Evolutionary conservation across 2,329 filamentous ascomycete genomes (phyloP).

Genomic region (Coniochaeta ligniaria): DNA sequence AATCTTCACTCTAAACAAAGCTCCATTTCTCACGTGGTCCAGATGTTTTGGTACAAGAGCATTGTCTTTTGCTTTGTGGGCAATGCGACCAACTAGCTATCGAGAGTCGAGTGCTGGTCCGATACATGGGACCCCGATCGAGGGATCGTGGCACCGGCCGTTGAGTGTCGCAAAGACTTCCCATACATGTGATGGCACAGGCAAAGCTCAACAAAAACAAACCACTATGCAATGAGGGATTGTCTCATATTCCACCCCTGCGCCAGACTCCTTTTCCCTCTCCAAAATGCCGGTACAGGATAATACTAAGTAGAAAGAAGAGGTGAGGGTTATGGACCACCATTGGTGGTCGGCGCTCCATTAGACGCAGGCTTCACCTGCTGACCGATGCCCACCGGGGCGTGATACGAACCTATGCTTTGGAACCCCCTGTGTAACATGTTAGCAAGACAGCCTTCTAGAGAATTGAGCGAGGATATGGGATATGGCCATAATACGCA

Average conservation of each 20-base stretch:
- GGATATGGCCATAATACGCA: conserved; percentile 21
- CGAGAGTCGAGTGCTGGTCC: not conserved
- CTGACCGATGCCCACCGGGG: conserved; percentile 40
- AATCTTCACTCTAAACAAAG: not conserved
- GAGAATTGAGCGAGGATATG: not conserved
- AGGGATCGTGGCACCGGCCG: too few relatives aligned
- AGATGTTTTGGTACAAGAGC: too few relatives aligned
- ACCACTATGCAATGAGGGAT: not conserved
- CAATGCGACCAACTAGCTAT: not conserved
- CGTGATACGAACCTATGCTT: conserved; percentile 57
- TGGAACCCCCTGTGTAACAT: conserved; percentile 49
- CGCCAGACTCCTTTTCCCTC: not conserved
- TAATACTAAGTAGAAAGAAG: not conserved
- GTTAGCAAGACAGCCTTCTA: conserved; percentile 16
- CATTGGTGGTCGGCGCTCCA: conserved; percentile 10
- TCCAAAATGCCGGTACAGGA: not conserved
- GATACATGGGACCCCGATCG: not conserved
- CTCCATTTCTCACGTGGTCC: not conserved
- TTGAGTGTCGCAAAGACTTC: too few relatives aligned
- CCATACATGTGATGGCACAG: not conserved
- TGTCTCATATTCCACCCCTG: not conserved
- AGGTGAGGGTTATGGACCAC: not conserved
- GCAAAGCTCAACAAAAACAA: not conserved
- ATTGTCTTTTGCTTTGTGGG: too few relatives aligned
- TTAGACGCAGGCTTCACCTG: conserved; percentile 34